Conservation (phyloP, 1,284 basidiomycete genomes). For the Pseudozyma sp. region DNA sequence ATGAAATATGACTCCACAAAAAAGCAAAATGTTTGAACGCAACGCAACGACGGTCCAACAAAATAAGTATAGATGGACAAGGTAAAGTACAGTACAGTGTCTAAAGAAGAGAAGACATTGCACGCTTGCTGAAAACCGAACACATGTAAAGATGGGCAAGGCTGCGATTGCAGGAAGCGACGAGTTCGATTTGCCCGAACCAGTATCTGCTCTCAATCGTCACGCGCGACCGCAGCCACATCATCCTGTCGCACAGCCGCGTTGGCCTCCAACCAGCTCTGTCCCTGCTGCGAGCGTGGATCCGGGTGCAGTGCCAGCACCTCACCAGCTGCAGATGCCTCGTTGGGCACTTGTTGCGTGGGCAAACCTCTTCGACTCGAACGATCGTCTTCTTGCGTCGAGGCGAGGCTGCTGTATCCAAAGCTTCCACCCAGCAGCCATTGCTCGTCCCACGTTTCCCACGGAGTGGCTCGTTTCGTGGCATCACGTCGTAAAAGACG, state of each 20-base stretch:
- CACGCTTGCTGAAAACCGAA: too few relatives aligned
- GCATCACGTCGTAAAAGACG: constrained; percentile 63
- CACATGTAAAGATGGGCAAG: too few relatives aligned
- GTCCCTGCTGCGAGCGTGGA: constrained; percentile 52
- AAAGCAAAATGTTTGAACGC: too few relatives aligned
- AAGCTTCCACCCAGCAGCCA: constrained; percentile 66
- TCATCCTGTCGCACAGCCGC: constrained; percentile 46
- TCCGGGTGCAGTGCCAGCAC: constrained; percentile 49
- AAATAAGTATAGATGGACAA: too few relatives aligned
- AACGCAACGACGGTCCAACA: too few relatives aligned
- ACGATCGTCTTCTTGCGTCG: neutral
- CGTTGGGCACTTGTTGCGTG: constrained; percentile 40
- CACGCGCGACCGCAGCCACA: constrained; percentile 36
- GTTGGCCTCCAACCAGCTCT: constrained; percentile 51
- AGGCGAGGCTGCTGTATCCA: constrained; percentile 8
- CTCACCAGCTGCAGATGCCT: constrained; percentile 47
- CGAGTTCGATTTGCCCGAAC: too few relatives aligned
- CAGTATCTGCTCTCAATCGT: constrained; percentile 25
- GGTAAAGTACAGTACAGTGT: too few relatives aligned
- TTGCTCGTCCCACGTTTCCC: constrained; percentile 65
- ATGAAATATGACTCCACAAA: too few relatives aligned
- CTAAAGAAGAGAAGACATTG: too few relatives aligned
- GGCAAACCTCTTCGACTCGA: neutral
- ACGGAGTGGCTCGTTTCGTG: constrained; percentile 54
- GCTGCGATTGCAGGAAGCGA: too few relatives aligned